Evolutionary conservation across 192 early-diverging fungal species (phyloP), one percentile per base, ranked within the genome.

Genomic region (Entophlyctis luteolus): DNA sequence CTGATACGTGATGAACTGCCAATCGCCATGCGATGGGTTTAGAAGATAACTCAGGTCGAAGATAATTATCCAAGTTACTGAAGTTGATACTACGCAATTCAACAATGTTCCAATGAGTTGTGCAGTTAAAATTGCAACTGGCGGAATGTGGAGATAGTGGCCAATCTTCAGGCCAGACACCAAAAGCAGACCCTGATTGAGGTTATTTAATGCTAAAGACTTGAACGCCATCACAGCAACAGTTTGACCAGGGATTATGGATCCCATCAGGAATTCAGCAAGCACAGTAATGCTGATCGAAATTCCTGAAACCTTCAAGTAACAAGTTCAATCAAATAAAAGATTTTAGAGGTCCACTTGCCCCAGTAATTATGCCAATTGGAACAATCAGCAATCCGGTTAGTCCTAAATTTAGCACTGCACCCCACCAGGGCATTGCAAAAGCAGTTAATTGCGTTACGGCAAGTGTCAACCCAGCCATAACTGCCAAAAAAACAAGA

Each of bases 181-280:
- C 68, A 91, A 81, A 8, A 69, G 47, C 22, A 91, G 73, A 16
- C 81, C 89, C 69, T 89, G 86, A 28, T 74, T 72, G 2, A 83
- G 74, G 16, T 77, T 84, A 38, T 85, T 83, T 47, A 86, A 87
- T 39, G 88, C 91, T 55, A 87, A 84, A 0, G 82, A 83, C 78
- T 90, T 89, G 80, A 89, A 90, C 22, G 78, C 79, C 81, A 90
- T 84, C 54, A 82, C 86, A n/a, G 79, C 82, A 34, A 89, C 76
- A 2, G 83, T 86, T 34, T 79, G 71, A 14, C 87, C 87, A 22
- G 87, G 85, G 31, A 79, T 62, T 28, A 84, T 75, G 32, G 71
- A 72, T 73, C 87, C 86, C 55, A 80, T 79, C 37, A 88, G 68
- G 29, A 85, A 75, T 73, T 89, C 80, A 14, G 84, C 71, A 20